Evolutionary conservation across 106 monocot species (phyloP), one percentile per base, ranked within the genome.

Genomic region (Triglochin maritima): DNA sequence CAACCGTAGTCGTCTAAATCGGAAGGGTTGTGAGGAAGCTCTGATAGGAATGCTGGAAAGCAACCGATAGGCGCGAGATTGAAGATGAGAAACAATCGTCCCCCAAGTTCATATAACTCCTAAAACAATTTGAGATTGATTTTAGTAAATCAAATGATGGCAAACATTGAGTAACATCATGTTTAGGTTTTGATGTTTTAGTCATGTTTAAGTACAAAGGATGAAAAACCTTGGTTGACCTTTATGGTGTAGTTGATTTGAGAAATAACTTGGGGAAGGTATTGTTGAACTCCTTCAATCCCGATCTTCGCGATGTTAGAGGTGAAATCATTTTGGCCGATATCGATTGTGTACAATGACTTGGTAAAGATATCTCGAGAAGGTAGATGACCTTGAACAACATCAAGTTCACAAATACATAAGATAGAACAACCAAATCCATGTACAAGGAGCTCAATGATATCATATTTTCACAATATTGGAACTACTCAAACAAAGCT

Each of bases 61-160:
- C 94, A 94, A 13, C 94, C 89, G 15, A 94, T 64, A 0, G 94
- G 94, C 16, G 82, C 84, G 7, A 94, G 86, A 74, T 94, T 94
- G 62, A 73, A 78, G 76, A 89, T 82, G 69, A 94, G 68, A 48
- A 89, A 86, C 4, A 74, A 80, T n/a, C 86, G 65, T 41, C 82
- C 93, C 46, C 89, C 93, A 4, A 84, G 72, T 6, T 71, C 80
- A 56, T 89, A 80, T 13, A 89, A 44, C 42, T 84, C 93, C 93
- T 93, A 81, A n/a, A n/a, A n/a, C n/a, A n/a, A n/a, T n/a, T n/a
- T n/a, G n/a, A n/a, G n/a, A n/a, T n/a, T n/a, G n/a, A n/a, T n/a
- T n/a, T n/a, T n/a, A n/a, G n/a, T n/a, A n/a, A n/a, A n/a, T n/a
- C n/a, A n/a, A n/a, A n/a, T n/a, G n/a, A n/a, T n/a, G n/a, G n/a